Conservation (phyloP, 148 eudicot species). For the Vaccinium myrtillus region DNA sequence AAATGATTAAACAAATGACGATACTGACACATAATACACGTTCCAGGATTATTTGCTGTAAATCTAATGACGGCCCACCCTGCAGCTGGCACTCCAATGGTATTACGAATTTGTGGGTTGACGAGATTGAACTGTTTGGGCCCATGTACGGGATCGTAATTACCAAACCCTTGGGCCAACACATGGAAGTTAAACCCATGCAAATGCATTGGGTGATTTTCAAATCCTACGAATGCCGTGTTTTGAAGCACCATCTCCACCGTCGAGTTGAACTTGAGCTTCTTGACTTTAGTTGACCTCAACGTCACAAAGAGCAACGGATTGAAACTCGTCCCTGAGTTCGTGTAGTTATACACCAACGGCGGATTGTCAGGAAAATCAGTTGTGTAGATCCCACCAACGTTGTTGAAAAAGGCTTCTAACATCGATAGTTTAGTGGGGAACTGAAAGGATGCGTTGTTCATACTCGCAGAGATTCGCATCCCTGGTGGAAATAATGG, state of each 20-base stretch:
- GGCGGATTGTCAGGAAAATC: conserved; percentile 29
- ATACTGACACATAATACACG: neutral
- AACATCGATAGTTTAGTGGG: conserved; percentile 32
- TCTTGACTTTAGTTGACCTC: conserved; percentile 54
- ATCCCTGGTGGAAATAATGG: conserved; percentile 21
- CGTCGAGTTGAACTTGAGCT: conserved; percentile 47
- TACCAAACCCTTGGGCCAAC: conserved; percentile 14
- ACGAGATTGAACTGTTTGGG: conserved; percentile 42
- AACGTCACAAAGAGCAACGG: conserved; percentile 30
- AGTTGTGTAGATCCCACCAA: conserved; percentile 42
- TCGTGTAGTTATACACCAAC: conserved; percentile 29
- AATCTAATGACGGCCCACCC: conserved; percentile 27
- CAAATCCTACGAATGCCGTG: conserved; percentile 41
- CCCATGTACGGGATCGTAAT: conserved; percentile 39
- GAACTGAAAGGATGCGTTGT: neutral
- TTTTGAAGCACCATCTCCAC: conserved; percentile 22
- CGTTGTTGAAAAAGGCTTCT: conserved; percentile 44
- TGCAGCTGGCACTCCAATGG: conserved; percentile 66
- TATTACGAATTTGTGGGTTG: conserved; percentile 64
- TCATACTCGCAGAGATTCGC: conserved; percentile 42
- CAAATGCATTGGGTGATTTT: conserved; percentile 79
- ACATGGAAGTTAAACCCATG: conserved; percentile 75
- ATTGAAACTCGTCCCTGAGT: too few relatives aligned
- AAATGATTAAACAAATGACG: neutral
- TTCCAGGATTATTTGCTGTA: conserved; percentile 67